phyloP scores from a whole-genome alignment of 257 asterid species.

The Voacanga thouarsii region DNA sequence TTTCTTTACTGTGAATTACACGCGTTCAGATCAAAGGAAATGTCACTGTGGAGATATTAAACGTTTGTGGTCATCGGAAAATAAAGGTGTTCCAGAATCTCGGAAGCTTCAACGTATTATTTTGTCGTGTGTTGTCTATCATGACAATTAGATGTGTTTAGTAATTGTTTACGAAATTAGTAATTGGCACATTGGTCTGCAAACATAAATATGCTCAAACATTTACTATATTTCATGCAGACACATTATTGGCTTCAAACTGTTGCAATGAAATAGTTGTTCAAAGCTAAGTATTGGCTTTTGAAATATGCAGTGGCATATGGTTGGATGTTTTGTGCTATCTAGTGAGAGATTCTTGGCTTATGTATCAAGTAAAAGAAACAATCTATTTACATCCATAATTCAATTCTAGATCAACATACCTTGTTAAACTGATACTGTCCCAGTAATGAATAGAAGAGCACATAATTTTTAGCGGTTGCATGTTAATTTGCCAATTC shows the following conservation, averaged over 20 bases:
- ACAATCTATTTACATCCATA: background rate
- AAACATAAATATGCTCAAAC: background rate
- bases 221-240: background rate
- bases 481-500: background rate
- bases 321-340: background rate
- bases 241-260: background rate
- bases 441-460: background rate
- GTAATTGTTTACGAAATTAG: background rate
- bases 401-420: background rate
- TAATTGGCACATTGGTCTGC: background rate
- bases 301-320: background rate
- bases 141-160: background rate
- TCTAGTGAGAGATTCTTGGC: background rate
- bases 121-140: background rate
- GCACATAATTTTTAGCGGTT: background rate
- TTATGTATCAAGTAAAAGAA: background rate
- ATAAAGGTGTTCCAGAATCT: background rate
- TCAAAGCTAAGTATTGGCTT: background rate
- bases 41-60: background rate
- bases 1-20: background rate
- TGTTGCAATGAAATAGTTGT: background rate
- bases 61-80: background rate
- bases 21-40: background rate
- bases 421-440: background rate
- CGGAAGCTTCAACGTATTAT: background rate